phyloP scores from a whole-genome alignment of 1,139 yeast genomes.

The Hyphopichia buzzinii region DNA sequence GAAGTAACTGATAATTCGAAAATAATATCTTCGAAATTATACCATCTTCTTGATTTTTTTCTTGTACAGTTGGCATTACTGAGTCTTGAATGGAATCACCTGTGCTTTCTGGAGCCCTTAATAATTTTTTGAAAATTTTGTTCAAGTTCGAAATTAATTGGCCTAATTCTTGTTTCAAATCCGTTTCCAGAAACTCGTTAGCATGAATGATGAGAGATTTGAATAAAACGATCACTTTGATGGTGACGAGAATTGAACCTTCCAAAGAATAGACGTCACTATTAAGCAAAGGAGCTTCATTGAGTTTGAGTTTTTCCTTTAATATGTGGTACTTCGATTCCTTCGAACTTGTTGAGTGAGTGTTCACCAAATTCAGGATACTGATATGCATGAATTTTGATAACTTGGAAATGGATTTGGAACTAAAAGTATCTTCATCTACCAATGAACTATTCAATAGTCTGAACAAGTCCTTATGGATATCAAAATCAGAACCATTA shows the following conservation, averaged over 20 bases:
- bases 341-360: background rate
- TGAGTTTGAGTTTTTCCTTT: background rate
- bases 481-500: slow-evolving; percentile 1
- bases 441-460: slow-evolving; percentile 14
- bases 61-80: background rate
- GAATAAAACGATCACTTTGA: slow-evolving; percentile 27
- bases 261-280: slow-evolving; percentile 1
- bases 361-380: slow-evolving; percentile 5
- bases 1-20: slow-evolving; percentile 34
- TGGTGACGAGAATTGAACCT: slow-evolving; percentile 9
- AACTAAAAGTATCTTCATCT: slow-evolving; percentile 8
- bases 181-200: slow-evolving; percentile 15
- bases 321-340: background rate
- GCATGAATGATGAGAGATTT: slow-evolving; percentile 31
- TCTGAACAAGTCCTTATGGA: slow-evolving; percentile 11
- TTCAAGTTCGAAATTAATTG: slow-evolving; percentile 22
- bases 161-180: slow-evolving; percentile 22
- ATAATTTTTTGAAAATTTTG: slow-evolving; percentile 13
- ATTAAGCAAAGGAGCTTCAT: background rate
- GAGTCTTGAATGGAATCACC: too few relatives aligned
- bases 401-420: slow-evolving; percentile 6
- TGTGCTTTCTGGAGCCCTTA: background rate
- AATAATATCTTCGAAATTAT: slow-evolving; percentile 30
- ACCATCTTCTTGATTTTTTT: slow-evolving; percentile 12
- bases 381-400: slow-evolving; percentile 14